Percentiles rank a stretch among this genome's conserved stretches.
Evolutionary conservation across 164 flowering plant species (phyloP).

Genomic region (Vitis vinifera): DNA sequence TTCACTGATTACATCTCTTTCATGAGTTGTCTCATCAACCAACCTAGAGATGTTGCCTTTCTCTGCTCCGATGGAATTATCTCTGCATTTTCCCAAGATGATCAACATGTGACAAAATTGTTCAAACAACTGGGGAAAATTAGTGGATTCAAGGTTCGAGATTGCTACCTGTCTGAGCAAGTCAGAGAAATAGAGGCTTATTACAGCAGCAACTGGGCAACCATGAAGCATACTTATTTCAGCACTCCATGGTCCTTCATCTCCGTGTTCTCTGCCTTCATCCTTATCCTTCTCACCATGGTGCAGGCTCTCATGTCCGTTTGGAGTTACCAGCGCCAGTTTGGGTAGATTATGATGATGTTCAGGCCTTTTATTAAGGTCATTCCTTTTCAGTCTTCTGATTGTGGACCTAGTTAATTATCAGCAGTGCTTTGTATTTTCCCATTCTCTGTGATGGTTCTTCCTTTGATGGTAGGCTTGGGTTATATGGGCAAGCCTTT

Average conservation of each 20-base stretch:
- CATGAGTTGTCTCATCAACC: constrained; percentile 12
- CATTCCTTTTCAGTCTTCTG: too few species aligned
- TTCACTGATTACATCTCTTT: constrained; percentile 10
- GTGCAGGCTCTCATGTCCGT: neutral
- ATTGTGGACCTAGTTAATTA: too few species aligned
- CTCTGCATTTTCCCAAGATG: neutral
- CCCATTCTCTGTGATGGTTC: too few species aligned
- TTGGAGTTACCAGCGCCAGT: too few species aligned
- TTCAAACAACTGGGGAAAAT: constrained; percentile 5
- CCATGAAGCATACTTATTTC: constrained; percentile 10
- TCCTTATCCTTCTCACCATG: constrained; percentile 1
- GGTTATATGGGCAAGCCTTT: too few species aligned
- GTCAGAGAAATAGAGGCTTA: constrained; percentile 7
- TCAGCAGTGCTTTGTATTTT: too few species aligned
- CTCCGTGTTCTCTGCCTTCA: constrained; percentile 1
- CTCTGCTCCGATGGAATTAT: constrained; percentile 11
- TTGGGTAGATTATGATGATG: too few species aligned
- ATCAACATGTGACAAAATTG: neutral
- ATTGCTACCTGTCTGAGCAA: constrained; percentile 8
- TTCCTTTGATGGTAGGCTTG: too few species aligned
- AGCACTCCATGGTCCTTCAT: constrained; percentile 9
- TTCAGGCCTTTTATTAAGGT: too few species aligned
- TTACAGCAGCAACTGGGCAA: constrained; percentile 6
- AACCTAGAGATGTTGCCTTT: constrained; percentile 1
- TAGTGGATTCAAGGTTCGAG: neutral